These are phyloP conservation scores for Cercospora sojina DNA, from an alignment of 2,329 filamentous ascomycete genomes.

Conservation along the genomic window DNA sequence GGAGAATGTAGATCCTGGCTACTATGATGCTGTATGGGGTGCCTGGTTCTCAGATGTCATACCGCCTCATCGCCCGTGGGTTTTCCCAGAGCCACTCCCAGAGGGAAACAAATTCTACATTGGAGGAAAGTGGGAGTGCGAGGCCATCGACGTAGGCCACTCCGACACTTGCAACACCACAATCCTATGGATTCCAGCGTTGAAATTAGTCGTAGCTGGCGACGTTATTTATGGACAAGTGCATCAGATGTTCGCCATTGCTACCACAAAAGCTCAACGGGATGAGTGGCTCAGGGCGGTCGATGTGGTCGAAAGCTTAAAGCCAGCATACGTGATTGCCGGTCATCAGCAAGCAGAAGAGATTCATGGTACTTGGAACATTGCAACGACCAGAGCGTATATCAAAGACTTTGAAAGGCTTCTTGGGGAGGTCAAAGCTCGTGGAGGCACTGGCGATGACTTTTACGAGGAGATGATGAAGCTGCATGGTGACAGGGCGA, in stretches of 20 bases:
- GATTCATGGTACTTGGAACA: conserved; percentile 7
- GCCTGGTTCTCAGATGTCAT: conserved; percentile 6
- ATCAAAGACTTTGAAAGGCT: conserved; percentile 10
- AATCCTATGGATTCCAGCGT: conserved; percentile 12
- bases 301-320: conserved; percentile 14
- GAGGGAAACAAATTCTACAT: conserved; percentile 2
- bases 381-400: conserved; percentile 12
- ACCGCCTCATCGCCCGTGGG: background rate
- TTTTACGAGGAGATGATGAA: background rate
- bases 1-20: conserved; percentile 1
- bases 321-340: conserved; percentile 9
- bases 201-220: conserved; percentile 15
- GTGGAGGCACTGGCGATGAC: background rate
- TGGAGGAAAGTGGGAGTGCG: background rate
- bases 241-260: conserved; percentile 14
- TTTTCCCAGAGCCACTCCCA: conserved; percentile 9
- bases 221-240: conserved; percentile 21
- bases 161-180: conserved; percentile 15
- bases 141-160: conserved; percentile 16
- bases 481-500: background rate
- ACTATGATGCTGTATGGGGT: conserved; percentile 3
- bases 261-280: conserved; percentile 10
- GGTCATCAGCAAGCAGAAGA: conserved; percentile 16
- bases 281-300: conserved; percentile 18
- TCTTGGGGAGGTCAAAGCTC: background rate